A percentile compares a stretch with the other conserved stretches of the same genome.
These are phyloP conservation scores for Dactylellina sp. DNA, from an alignment of 2,329 filamentous ascomycete genomes.

Conservation along the genomic window DNA sequence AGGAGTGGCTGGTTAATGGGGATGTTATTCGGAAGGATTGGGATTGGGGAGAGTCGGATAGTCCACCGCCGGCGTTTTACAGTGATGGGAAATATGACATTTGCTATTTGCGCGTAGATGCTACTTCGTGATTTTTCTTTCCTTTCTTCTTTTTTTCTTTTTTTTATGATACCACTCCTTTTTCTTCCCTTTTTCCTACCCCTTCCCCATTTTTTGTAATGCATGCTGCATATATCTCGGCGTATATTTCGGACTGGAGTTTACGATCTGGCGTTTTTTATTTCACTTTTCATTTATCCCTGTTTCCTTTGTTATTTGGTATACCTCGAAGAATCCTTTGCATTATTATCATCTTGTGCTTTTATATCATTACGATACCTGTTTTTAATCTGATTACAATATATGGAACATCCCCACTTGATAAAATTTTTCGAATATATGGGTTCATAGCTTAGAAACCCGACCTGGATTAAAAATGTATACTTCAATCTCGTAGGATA, in stretches of 20 bases:
- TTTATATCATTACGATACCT: conserved; percentile 25
- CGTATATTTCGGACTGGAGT: conserved; percentile 27
- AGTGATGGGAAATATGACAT: conserved; percentile 50
- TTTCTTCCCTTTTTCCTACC: conserved; percentile 18
- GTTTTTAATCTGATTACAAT: neutral
- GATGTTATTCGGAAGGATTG: conserved; percentile 47
- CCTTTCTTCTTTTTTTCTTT: too few species aligned
- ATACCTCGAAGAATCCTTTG: conserved; percentile 20
- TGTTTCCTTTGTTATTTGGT: conserved; percentile 8
- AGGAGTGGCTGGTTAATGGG: conserved; percentile 51
- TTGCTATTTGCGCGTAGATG: conserved; percentile 53
- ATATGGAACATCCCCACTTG: neutral
- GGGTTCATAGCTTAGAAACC: too few species aligned
- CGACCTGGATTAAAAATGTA: too few species aligned
- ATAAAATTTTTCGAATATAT: too few species aligned
- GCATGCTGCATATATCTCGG: conserved; percentile 35
- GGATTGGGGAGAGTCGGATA: conserved; percentile 50
- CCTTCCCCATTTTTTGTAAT: conserved; percentile 9
- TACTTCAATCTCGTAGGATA: too few species aligned
- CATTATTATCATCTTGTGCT: conserved; percentile 4
- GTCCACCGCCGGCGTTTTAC: conserved; percentile 53
- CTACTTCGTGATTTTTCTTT: conserved; percentile 38
- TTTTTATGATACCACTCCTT: neutral
- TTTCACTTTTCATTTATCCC: neutral
- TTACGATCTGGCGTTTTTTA: conserved; percentile 15